Conservation (phyloP, 495 filamentous ascomycete species). For the Penicillium bialowiezense region DNA sequence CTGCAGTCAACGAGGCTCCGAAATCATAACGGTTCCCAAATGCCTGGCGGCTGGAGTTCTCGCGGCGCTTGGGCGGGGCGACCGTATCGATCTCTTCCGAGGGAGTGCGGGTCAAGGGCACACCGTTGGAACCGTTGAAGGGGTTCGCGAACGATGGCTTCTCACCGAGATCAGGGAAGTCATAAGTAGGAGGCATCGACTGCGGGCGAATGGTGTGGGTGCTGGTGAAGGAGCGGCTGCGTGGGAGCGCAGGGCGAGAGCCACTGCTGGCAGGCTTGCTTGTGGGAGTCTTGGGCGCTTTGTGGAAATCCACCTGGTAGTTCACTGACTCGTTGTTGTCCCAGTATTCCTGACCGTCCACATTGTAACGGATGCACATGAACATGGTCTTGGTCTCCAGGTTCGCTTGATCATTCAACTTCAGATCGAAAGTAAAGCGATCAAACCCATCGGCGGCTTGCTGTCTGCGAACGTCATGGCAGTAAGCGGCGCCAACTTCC, state of each 20-base stretch:
- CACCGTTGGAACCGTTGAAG: conserved; percentile 52
- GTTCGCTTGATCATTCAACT: conserved; percentile 84
- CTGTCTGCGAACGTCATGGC: conserved; percentile 68
- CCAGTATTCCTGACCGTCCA: conserved; percentile 86
- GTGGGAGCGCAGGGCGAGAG: conserved; percentile 66
- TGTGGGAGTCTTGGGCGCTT: conserved; percentile 61
- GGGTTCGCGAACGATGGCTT: conserved; percentile 56
- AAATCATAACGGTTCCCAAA: conserved; percentile 95
- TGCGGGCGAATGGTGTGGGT: conserved; percentile 48
- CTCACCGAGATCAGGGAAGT: conserved; percentile 62
- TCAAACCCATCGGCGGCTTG: conserved; percentile 70
- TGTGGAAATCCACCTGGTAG: conserved; percentile 89
- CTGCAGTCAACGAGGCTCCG: conserved; percentile 77
- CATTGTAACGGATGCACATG: conserved; percentile 86
- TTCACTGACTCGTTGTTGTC: conserved; percentile 87
- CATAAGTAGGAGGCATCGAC: conserved; percentile 62
- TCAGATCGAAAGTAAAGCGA: conserved; percentile 90
- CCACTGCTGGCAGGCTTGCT: conserved; percentile 41
- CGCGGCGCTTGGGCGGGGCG: conserved; percentile 48
- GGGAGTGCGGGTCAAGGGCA: conserved; percentile 32
- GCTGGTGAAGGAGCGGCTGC: conserved; percentile 61
- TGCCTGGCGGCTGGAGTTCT: conserved; percentile 65
- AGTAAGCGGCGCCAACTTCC: conserved; percentile 85
- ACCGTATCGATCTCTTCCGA: conserved; percentile 37
- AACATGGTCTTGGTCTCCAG: conserved; percentile 86